Evolutionary conservation across 176 grass and related monocot genomes (phyloP).

Genomic region (Oryza glaberrima): DNA sequence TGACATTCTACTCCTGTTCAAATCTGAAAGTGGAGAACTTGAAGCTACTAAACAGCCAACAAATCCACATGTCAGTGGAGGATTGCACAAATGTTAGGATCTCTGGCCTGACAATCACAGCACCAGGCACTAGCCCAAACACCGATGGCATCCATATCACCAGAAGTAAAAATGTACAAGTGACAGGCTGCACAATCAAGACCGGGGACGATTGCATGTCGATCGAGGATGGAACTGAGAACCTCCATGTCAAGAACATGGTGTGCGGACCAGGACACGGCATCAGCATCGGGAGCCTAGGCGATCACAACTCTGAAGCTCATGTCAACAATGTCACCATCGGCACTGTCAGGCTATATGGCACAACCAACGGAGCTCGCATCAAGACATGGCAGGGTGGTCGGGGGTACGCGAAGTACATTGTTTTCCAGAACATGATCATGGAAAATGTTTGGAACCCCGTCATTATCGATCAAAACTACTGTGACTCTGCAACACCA

Average conservation of each 20-base stretch:
- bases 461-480: conserved; percentile 68
- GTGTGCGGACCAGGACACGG: conserved; percentile 39
- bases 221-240: conserved; percentile 35
- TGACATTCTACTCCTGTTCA: conserved; percentile 60
- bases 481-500: conserved; percentile 43
- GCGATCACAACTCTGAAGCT: conserved; percentile 41
- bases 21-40: conserved; percentile 50
- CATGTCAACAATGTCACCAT: conserved; percentile 51
- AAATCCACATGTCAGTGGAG: conserved; percentile 51
- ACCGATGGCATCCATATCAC: conserved; percentile 52
- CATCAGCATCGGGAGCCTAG: conserved; percentile 76
- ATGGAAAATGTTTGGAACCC: conserved; percentile 62
- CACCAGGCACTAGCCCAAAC: conserved; percentile 35
- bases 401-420: conserved; percentile 56
- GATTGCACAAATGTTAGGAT: conserved; percentile 27
- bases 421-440: conserved; percentile 60
- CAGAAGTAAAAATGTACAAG: conserved; percentile 19
- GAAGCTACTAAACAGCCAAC: conserved; percentile 38
- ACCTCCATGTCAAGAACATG: conserved; percentile 34
- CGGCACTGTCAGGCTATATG: conserved; percentile 28
- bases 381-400: conserved; percentile 72
- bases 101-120: conserved; percentile 21
- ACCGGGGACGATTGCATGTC: conserved; percentile 54
- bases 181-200: conserved; percentile 30
- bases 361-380: conserved; percentile 59